Base-by-base conservation (phyloP, 257 asterid genomes). In the Jacaranda copaia region DNA sequence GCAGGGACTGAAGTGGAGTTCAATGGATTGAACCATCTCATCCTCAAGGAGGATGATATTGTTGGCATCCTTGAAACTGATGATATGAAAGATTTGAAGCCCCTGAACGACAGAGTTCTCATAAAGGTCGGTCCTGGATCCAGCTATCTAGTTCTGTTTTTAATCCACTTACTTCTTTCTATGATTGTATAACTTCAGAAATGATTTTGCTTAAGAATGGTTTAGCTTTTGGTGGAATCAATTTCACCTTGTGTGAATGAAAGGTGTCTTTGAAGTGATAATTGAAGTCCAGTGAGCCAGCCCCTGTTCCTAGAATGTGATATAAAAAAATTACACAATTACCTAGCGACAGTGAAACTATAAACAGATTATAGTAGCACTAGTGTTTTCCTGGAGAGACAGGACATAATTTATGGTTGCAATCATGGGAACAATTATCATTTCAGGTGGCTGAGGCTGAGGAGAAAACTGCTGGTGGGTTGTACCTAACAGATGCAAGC, bases 1-100 rank as follows among this genome's bases (percentile, higher is more conserved):
- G 97, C 98, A 1, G 99, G 99, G 43, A 96, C 98, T 0, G 99
- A 96, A 85, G 97, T 96, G 16, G 98, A 96, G 75, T 96, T 96
- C 77, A 74, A 96, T 18, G 97, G 97, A 40, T 39, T 87, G 5
- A 90, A 82, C 56, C 99, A 96, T 83, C 89, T 96, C 73, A 91
- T 93, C 64, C 72, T 96, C 86, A 96, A 89, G 86, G 99, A 96
- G 84, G 99, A 96, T 81, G 99, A 96, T 68, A 86, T 96, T 79
- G 91, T 93, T 58, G 99, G 98, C 70, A 80, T 75, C 72, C 97
- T 96, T 70, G 97, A 91, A 19, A 85, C 97, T 1, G 98, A 96
- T 42, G 99, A 96, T 20, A 77, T 91, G 10, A 93, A 93, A 81
- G 97, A 96, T 73, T 46, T 96, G 91, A 89, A 90, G 78, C 99